Percentiles rank a stretch among this genome's conserved stretches.
Conservation (phyloP, 805 yeast species). For the baker's yeast (Saccharomyces cerevisiae) region DNA sequence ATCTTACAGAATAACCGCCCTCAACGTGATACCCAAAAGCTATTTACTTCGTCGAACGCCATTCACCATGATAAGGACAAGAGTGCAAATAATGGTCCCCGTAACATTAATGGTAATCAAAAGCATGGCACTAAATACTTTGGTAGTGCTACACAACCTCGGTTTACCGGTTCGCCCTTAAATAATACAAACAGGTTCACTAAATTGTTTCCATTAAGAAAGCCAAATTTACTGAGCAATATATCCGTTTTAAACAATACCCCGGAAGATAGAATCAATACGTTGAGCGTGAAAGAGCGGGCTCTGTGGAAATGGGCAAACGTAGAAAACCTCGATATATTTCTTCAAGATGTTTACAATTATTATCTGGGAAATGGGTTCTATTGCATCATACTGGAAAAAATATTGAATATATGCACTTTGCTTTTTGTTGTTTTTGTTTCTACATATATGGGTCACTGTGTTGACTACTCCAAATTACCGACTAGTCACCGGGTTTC, state of each 20-base stretch:
- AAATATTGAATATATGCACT: constrained; percentile 60
- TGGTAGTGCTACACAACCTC: background rate
- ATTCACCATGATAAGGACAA: background rate
- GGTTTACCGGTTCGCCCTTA: background rate
- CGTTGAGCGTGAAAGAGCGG: constrained; percentile 56
- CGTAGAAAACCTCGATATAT: constrained; percentile 82
- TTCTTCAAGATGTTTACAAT: constrained; percentile 71
- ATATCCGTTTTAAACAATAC: constrained; percentile 21
- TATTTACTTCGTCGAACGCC: background rate
- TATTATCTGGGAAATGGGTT: constrained; percentile 84
- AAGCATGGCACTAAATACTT: background rate
- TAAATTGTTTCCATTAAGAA: constrained; percentile 6
- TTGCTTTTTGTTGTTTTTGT: constrained; percentile 72
- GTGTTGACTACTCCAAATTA: constrained; percentile 59
- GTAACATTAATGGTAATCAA: background rate
- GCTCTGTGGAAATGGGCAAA: constrained; percentile 97
- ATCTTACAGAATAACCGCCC: background rate
- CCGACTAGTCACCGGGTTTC: constrained; percentile 26
- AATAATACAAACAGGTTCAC: background rate
- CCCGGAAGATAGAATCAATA: constrained; percentile 29
- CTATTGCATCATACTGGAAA: constrained; percentile 62
- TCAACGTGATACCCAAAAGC: background rate
- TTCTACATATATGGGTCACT: constrained; percentile 70
- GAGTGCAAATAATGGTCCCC: background rate
- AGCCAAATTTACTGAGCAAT: constrained; percentile 21